These are phyloP conservation scores for Beta corolliflora DNA, from an alignment of 179 eudicot species.

Conservation along the genomic window DNA sequence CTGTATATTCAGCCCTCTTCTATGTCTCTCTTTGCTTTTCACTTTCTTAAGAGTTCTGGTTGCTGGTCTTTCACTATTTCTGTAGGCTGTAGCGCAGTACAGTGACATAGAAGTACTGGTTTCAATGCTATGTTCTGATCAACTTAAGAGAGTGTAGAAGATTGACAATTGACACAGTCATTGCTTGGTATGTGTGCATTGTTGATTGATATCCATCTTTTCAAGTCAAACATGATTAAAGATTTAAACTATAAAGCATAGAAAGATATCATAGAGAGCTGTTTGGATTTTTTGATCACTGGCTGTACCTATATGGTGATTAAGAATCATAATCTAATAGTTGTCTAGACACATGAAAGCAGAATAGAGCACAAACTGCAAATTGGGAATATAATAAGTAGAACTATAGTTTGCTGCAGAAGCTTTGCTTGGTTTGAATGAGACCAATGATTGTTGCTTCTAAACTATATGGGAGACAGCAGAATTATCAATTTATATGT, in stretches of 20 bases:
- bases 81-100: neutral
- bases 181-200: too few relatives aligned
- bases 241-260: too few relatives aligned
- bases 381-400: neutral
- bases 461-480: neutral
- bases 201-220: too few relatives aligned
- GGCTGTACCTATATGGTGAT: too few relatives aligned
- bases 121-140: neutral
- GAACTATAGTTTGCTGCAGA: neutral
- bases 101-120: neutral
- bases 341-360: too few relatives aligned
- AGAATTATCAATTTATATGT: neutral
- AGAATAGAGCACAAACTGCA: neutral
- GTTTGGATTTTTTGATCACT: too few relatives aligned
- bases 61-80: neutral
- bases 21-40: too few relatives aligned
- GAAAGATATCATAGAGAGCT: too few relatives aligned
- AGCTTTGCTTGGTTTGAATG: neutral
- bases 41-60: neutral
- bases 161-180: too few relatives aligned
- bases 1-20: too few relatives aligned
- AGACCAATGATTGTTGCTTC: neutral
- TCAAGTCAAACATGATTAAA: too few relatives aligned
- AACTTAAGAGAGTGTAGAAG: neutral
- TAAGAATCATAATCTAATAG: too few relatives aligned